A percentile compares a stretch with the other conserved stretches of the same genome.
phyloP scores from a whole-genome alignment of 2,329 filamentous ascomycete genomes.

The Aschersonia sp. region DNA sequence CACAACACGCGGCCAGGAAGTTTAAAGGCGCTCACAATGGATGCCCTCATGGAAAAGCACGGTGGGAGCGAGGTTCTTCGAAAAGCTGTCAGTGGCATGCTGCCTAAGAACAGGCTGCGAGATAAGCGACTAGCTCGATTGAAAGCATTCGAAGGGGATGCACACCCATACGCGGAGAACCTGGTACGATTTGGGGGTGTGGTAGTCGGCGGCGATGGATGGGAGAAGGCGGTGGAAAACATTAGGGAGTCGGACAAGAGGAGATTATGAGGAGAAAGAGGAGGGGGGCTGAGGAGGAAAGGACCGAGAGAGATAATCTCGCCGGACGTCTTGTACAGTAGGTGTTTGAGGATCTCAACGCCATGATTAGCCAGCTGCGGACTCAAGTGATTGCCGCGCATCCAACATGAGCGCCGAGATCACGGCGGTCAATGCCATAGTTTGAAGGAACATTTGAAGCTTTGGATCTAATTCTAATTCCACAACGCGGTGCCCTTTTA shows the following conservation, averaged over 20 bases:
- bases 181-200: constrained; percentile 57
- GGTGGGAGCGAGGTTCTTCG: constrained; percentile 83
- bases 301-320: no score
- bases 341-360: no score
- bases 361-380: no score
- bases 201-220: constrained; percentile 35
- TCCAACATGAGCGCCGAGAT: no score
- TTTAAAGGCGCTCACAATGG: constrained; percentile 83
- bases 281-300: no score
- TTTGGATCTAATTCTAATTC: no score
- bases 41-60: constrained; percentile 84
- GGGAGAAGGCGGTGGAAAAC: constrained; percentile 34
- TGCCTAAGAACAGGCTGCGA: constrained; percentile 88
- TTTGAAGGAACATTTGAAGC: no score
- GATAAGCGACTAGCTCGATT: constrained; percentile 76
- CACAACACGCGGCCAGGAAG: constrained; percentile 85
- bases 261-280: constrained; percentile 28
- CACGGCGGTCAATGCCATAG: no score
- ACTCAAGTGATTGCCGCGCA: no score
- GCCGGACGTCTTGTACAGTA: no score
- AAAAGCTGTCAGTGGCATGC: constrained; percentile 89
- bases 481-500: no score
- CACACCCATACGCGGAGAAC: constrained; percentile 86
- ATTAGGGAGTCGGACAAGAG: constrained; percentile 33
- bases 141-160: constrained; percentile 89